Evolutionary conservation across 2,329 filamentous ascomycete genomes (phyloP), one percentile per base, ranked within the genome.

Genomic region (Penicillium sp.): DNA sequence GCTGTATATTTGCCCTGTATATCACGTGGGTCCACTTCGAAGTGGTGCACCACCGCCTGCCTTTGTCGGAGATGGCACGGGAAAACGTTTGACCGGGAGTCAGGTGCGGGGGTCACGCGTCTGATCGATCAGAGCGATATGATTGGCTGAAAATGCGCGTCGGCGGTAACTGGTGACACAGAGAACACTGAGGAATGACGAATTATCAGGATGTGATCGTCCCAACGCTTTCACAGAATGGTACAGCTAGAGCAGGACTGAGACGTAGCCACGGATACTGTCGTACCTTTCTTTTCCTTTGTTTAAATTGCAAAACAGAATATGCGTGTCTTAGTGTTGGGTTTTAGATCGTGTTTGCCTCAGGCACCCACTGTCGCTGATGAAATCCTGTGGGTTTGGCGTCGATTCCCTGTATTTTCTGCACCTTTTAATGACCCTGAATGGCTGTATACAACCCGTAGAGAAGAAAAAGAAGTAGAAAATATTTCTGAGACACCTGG

Each of bases 401-500:
- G 31, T 33, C 22, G 46, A 37, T 26, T 53, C 40, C 55, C 58
- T 61, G 57, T 35, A 57, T 40, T 49, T 48, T 52, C 57, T 58
- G 58, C 54, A 57, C 57, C 53, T 57, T 50, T 50, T 31, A 50
- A 50, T 43, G 48, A 43, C 26, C 46, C 46, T 23, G 22, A 48
- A 37, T 48, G 46, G 35, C 48, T 50, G 47, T 22, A 27, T 49
- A 42, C 48, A 49, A 49, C 20, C 48, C 40, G 31, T 46, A 55
- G 35, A 53, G 22, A 37, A 37, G 15, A 40, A 27, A 20, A 37
- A 40, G 45, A 35, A 26, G 12, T 18, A 27, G 15, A 26, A 49
- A 35, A 35, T 49, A 49, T 27, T 49, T 40, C 22, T 37, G 35
- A 42, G 40, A 48, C 23, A 29, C 14, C 44, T 26, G 26, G 40